phyloP scores from a whole-genome alignment of 192 early-diverging fungal genomes.

The Dissophora globulifera region DNA sequence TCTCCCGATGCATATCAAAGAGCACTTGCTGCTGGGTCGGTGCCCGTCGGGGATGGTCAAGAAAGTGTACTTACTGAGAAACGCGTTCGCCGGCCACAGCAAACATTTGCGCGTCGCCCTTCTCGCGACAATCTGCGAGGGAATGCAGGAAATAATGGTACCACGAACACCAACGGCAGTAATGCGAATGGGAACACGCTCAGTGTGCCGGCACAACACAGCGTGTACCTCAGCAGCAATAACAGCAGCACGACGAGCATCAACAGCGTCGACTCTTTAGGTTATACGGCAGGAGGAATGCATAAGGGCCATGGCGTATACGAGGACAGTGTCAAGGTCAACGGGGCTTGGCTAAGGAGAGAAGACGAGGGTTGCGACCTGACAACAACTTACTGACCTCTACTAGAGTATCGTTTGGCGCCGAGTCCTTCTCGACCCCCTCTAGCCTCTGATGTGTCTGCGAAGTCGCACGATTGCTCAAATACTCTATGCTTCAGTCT shows the following conservation, averaged over 20 bases:
- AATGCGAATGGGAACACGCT: not conserved
- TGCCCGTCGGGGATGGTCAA: constrained; percentile 34
- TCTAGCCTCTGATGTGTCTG: no score
- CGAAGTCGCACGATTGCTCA: no score
- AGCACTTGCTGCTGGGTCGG: constrained; percentile 46
- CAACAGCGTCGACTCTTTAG: not conserved
- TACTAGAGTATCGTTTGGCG: not conserved
- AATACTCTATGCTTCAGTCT: no score
- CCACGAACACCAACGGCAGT: no score
- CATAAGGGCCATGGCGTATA: no score
- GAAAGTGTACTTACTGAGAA: constrained; percentile 42
- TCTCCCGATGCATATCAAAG: constrained; percentile 51
- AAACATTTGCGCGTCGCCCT: constrained; percentile 24
- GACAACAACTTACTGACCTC: not conserved
- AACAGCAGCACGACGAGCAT: constrained; percentile 10
- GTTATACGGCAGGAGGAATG: not conserved
- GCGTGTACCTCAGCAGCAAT: not conserved
- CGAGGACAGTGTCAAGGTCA: not conserved
- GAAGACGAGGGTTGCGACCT: constrained; percentile 10
- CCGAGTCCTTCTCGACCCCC: not conserved
- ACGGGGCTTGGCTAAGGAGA: not conserved
- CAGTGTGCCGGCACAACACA: not conserved
- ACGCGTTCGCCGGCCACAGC: constrained; percentile 33
- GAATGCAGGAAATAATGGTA: no score
- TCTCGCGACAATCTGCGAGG: constrained; percentile 33